Conservation (phyloP, 2,329 filamentous ascomycete species). For the Arthroderma sp. region DNA sequence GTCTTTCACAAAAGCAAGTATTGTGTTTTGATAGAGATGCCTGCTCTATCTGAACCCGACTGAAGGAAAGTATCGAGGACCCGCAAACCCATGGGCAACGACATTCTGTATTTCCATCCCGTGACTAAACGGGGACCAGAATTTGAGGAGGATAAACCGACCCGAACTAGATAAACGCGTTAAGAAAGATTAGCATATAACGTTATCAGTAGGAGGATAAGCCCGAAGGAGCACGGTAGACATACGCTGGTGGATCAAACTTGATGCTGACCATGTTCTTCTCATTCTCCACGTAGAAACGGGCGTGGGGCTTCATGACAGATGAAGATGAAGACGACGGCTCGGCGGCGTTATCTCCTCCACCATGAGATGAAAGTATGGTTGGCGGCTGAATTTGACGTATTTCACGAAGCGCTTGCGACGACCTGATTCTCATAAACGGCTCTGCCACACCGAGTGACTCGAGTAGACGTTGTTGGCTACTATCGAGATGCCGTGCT, state of each 20-base stretch:
- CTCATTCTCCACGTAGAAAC: conserved; percentile 69
- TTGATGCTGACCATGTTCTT: conserved; percentile 77
- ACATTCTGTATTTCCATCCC: conserved; percentile 90
- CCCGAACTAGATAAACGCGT: conserved; percentile 43
- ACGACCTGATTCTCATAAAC: neutral
- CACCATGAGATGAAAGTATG: neutral
- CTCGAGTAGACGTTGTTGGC: conserved; percentile 21
- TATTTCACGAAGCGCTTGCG: conserved; percentile 38
- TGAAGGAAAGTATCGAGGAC: conserved; percentile 70
- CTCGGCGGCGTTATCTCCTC: conserved; percentile 18
- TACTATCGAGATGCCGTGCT: neutral
- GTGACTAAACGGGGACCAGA: conserved; percentile 65
- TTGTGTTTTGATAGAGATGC: too few species aligned
- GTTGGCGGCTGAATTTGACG: neutral
- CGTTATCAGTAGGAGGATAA: conserved; percentile 7
- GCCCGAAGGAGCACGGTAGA: conserved; percentile 1
- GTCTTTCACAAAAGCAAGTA: too few species aligned
- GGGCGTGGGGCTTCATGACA: conserved; percentile 59
- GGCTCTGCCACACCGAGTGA: conserved; percentile 15
- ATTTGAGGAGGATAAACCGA: conserved; percentile 73
- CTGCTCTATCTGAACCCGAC: conserved; percentile 42
- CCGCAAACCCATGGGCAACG: conserved; percentile 69
- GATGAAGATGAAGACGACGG: too few species aligned
- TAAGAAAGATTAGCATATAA: conserved; percentile 2
- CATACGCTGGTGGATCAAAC: conserved; percentile 43